A percentile compares a stretch with the other conserved stretches of the same genome.
Conservation (phyloP, 768 basidiomycete species). For the Tricholoma hemisulphureum region DNA sequence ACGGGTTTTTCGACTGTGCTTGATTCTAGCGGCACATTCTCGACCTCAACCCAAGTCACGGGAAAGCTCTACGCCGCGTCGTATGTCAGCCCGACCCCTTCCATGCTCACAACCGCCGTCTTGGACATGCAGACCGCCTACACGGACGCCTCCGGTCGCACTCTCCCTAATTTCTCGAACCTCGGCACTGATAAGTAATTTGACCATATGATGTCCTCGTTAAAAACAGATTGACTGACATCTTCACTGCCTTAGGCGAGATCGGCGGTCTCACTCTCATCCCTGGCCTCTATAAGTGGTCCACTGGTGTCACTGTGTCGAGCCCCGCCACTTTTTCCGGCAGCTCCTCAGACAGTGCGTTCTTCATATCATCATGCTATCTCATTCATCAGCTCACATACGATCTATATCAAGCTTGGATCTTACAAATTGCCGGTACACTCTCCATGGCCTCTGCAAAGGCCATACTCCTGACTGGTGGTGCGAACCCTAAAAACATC, state of each 20-base stretch:
- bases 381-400: too few relatives aligned
- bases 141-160: constrained; percentile 16
- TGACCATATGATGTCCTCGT: not conserved
- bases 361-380: too few relatives aligned
- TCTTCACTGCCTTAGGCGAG: constrained; percentile 10
- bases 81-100: constrained; percentile 20
- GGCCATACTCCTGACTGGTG: not conserved
- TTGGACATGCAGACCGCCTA: constrained; percentile 22
- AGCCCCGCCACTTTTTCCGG: constrained; percentile 3
- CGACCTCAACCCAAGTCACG: constrained; percentile 21
- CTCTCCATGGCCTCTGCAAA: not conserved
- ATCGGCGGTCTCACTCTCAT: too few relatives aligned
- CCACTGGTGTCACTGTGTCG: constrained; percentile 11
- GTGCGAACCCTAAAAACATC: not conserved
- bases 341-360: too few relatives aligned
- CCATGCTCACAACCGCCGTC: constrained; percentile 17
- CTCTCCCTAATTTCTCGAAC: constrained; percentile 16
- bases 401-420: constrained; percentile 2
- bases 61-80: constrained; percentile 21
- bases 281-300: constrained; percentile 22
- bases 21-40: constrained; percentile 13
- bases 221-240: not conserved
- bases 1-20: constrained; percentile 23
- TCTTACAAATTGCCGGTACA: constrained; percentile 3
- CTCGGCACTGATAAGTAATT: constrained; percentile 13